These are phyloP conservation scores for Apostasia ramifera DNA, from an alignment of 106 monocot species.

Conservation along the genomic window DNA sequence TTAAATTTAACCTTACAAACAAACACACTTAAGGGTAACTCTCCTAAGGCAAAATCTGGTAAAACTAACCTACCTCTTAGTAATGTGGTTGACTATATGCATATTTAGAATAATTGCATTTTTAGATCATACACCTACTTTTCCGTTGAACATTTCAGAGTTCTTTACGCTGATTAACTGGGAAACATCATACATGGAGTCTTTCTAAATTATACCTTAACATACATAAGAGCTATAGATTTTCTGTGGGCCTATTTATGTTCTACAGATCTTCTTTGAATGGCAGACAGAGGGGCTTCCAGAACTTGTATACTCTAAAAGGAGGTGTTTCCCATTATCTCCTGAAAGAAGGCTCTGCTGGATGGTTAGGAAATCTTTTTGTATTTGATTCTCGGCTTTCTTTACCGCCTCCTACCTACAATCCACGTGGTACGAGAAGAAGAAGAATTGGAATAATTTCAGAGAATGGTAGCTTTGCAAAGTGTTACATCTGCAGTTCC, in stretches of 20 bases:
- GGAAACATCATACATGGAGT: too few species aligned
- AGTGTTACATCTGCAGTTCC: conserved; percentile 69
- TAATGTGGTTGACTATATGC: too few species aligned
- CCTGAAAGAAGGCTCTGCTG: conserved; percentile 52
- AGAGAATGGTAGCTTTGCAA: conserved; percentile 43
- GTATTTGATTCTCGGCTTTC: conserved; percentile 90
- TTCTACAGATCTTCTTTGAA: neutral
- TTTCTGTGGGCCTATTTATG: neutral
- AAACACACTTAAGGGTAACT: too few species aligned
- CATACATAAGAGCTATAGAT: too few species aligned
- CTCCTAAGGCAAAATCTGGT: too few species aligned
- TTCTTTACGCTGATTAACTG: too few species aligned
- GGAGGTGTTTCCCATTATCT: conserved; percentile 93
- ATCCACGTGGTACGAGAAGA: conserved; percentile 12
- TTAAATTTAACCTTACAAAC: too few species aligned
- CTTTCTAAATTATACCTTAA: too few species aligned
- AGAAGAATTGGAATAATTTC: conserved; percentile 9
- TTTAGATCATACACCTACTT: too few species aligned
- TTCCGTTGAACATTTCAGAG: too few species aligned
- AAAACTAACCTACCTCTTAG: too few species aligned
- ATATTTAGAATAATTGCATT: too few species aligned
- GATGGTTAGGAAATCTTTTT: conserved; percentile 89
- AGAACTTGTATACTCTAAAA: conserved; percentile 72
- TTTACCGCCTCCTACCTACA: conserved; percentile 67
- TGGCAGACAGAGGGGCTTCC: conserved; percentile 75